These are phyloP conservation scores for Verticillium albo-atrum DNA, from an alignment of 2,329 filamentous ascomycete genomes.

Conservation along the genomic window DNA sequence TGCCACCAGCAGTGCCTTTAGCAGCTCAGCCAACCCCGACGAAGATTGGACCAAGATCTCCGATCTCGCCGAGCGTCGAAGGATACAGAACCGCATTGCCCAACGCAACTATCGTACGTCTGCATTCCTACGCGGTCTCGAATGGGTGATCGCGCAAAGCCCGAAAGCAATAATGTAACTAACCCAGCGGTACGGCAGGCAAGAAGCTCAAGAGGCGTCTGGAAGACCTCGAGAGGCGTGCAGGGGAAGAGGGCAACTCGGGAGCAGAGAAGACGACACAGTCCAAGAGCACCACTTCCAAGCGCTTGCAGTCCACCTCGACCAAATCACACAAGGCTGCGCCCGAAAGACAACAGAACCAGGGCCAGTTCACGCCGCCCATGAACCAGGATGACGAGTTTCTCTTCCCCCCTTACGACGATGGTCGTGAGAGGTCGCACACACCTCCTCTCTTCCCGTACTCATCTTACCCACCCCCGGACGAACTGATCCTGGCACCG, in stretches of 20 bases:
- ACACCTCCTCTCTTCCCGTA: constrained; percentile 68
- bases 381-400: constrained; percentile 60
- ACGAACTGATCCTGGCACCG: constrained; percentile 57
- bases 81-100: constrained; percentile 96
- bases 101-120: constrained; percentile 88
- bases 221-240: constrained; percentile 78
- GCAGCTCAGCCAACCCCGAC: constrained; percentile 87
- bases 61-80: constrained; percentile 85
- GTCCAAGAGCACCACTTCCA: constrained; percentile 43
- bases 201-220: constrained; percentile 90
- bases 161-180: not conserved
- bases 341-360: constrained; percentile 33
- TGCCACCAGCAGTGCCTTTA: constrained; percentile 90
- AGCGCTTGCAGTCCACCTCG: constrained; percentile 24
- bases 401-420: constrained; percentile 57
- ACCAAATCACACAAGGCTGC: constrained; percentile 23
- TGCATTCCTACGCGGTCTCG: not conserved
- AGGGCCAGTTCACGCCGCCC: constrained; percentile 57
- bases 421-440: constrained; percentile 64
- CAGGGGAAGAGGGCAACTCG: constrained; percentile 49
- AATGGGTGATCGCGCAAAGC: not conserved
- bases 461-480: constrained; percentile 62
- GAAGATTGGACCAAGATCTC: constrained; percentile 99
- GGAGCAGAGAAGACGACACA: constrained; percentile 31
- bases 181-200: constrained; percentile 42